Conservation (phyloP, 1,284 basidiomycete species). For the Cryptococcus maquisensis region DNA sequence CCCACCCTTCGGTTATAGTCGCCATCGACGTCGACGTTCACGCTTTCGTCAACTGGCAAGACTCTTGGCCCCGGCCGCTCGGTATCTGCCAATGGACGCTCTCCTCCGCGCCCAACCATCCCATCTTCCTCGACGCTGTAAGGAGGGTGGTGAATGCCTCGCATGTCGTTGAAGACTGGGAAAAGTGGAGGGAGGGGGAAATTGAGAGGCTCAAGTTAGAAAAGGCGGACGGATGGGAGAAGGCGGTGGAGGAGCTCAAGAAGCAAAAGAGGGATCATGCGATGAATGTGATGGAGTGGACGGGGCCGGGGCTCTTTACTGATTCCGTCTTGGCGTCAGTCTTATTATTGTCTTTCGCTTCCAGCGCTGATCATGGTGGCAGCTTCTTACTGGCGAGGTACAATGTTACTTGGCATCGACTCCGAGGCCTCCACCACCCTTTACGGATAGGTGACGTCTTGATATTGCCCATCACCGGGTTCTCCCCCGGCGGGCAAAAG, state of each 20-base stretch:
- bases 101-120: conserved; percentile 42
- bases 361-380: not conserved
- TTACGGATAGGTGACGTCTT: conserved; percentile 47
- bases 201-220: conserved; percentile 9
- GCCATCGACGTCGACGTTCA: conserved; percentile 49
- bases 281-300: conserved; percentile 48
- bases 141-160: conserved; percentile 43
- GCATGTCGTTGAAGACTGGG: conserved; percentile 28
- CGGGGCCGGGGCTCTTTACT: conserved; percentile 42
- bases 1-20: conserved; percentile 41
- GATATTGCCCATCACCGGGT: conserved; percentile 46
- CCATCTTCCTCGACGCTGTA: conserved; percentile 46
- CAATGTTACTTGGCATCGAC: conserved; percentile 44
- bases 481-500: conserved; percentile 39
- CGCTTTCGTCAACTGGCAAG: conserved; percentile 24
- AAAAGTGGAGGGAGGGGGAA: conserved; percentile 15
- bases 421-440: conserved; percentile 40
- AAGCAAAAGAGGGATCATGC: conserved; percentile 17
- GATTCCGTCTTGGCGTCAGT: conserved; percentile 43
- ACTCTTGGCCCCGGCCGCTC: conserved; percentile 39
- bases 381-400: conserved; percentile 45
- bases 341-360: not conserved
- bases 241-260: conserved; percentile 13
- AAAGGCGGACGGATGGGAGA: conserved; percentile 9
- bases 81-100: conserved; percentile 50